A percentile compares a stretch with the other conserved stretches of the same genome.
These are phyloP conservation scores for Psilocybe tampanensis DNA, from an alignment of 768 basidiomycete genomes.

Conservation along the genomic window DNA sequence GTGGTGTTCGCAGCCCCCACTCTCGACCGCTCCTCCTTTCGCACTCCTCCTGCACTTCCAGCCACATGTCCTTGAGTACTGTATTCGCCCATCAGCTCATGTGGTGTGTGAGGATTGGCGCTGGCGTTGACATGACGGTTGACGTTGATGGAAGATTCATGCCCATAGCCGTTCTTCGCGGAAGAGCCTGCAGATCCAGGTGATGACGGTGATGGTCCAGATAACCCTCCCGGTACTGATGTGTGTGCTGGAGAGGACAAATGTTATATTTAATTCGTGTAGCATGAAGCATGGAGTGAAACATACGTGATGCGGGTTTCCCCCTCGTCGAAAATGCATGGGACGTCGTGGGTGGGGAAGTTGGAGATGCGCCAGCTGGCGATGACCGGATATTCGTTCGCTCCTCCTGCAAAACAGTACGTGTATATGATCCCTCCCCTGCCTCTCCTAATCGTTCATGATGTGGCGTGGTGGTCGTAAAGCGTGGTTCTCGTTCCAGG, in stretches of 20 bases:
- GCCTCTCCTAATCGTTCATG: background rate
- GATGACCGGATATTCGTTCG: background rate
- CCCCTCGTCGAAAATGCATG: background rate
- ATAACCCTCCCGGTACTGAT: background rate
- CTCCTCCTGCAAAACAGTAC: background rate
- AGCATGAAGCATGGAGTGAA: background rate
- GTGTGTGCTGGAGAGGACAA: no score
- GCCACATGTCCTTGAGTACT: background rate
- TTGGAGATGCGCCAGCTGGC: background rate
- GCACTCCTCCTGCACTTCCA: background rate
- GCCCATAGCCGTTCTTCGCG: background rate
- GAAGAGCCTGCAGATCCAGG: background rate
- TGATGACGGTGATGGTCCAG: background rate
- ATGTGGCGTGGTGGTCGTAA: background rate
- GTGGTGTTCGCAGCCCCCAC: background rate
- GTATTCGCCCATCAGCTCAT: background rate
- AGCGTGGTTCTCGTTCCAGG: background rate
- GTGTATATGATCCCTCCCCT: background rate
- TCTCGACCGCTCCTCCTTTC: background rate
- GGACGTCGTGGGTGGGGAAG: background rate
- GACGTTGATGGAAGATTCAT: background rate
- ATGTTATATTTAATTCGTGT: no score
- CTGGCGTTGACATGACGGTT: background rate
- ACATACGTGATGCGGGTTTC: background rate
- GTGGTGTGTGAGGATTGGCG: conserved; percentile 1